These are phyloP conservation scores for Populus tremula DNA, from an alignment of 345 rosid species.

Conservation along the genomic window DNA sequence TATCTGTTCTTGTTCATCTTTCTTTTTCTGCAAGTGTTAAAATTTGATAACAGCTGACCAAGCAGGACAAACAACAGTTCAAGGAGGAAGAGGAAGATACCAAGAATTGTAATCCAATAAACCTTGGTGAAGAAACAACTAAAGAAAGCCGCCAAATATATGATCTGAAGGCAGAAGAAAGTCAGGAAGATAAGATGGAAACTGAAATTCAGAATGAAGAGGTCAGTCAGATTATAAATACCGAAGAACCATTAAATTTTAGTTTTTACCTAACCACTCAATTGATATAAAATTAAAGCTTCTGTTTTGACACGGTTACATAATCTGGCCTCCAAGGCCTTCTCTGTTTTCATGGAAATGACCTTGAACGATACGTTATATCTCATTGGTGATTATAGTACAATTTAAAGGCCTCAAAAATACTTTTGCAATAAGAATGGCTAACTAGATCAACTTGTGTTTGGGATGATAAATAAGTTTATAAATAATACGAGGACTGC, in stretches of 20 bases:
- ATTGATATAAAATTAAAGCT: neutral
- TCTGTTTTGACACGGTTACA: neutral
- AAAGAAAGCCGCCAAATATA: slow-evolving; percentile 30
- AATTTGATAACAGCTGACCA: slow-evolving; percentile 12
- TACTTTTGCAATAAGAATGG: no score
- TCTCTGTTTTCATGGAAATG: no score
- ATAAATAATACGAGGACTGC: neutral
- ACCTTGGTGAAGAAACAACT: slow-evolving; percentile 19
- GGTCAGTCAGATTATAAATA: slow-evolving; percentile 37
- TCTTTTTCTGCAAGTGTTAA: neutral
- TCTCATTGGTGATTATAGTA: no score
- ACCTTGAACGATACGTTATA: no score
- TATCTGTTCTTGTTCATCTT: neutral
- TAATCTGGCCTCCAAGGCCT: no score
- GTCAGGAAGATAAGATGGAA: slow-evolving; percentile 4
- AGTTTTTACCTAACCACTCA: neutral
- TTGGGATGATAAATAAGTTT: no score
- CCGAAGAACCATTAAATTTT: neutral
- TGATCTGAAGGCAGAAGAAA: slow-evolving; percentile 19
- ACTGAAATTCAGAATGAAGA: slow-evolving; percentile 26
- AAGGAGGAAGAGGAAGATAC: slow-evolving; percentile 27
- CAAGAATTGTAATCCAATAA: slow-evolving; percentile 19
- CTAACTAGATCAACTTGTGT: no score
- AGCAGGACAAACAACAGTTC: slow-evolving; percentile 20
- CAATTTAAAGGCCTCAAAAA: no score